Evolutionary conservation across 306 rosid species (phyloP), one percentile per base, ranked within the genome.

Genomic region (Notholithocarpus densiflorus): DNA sequence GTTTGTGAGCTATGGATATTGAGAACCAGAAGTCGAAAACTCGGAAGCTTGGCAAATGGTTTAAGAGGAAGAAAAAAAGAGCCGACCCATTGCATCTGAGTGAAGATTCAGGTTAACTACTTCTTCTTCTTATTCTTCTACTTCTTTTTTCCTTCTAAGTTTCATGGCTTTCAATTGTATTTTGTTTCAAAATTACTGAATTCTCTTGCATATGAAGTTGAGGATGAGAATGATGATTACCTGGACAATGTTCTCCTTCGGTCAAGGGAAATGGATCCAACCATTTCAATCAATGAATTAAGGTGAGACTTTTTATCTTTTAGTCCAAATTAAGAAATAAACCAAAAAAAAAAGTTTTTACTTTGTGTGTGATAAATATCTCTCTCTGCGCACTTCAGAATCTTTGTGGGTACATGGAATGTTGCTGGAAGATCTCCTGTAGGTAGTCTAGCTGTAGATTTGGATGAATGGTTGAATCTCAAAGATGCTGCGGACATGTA

Each of bases 331-430:
- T 8, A 7, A 40, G 51, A 54, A 75, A 84, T 74, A 43, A 75
- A 61, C 76, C 48, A 40, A 7, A 56, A 66, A 37, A 37, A 7
- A 37, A 7, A 2, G 11, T 7, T 37, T 37, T 6, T 7, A 40
- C 12, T 40, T 8, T 40, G 45, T 75, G 68, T 14, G 34, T 71
- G 5, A 71, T 19, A 61, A 77, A 56, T 26, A 27, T 27, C 54
- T 23, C 1, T 27, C 2, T 56, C 9, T 21, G 10, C 20, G 53
- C 43, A n/a, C 71, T 83, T 80, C 86, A 93, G 99, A 85, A 86
- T 95, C 56, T 95, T 95, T 72, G 92, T 92, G 78, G 98, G 98
- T 24, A 90, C 96, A 70, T 95, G 98, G 98, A 95, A 95, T 87
- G 98, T 95, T 40, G 98, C 89, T 18, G 98, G 97, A 11, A 91